phyloP scores from a whole-genome alignment of 139 green algal species.

The Tetraselmis chui region DNA sequence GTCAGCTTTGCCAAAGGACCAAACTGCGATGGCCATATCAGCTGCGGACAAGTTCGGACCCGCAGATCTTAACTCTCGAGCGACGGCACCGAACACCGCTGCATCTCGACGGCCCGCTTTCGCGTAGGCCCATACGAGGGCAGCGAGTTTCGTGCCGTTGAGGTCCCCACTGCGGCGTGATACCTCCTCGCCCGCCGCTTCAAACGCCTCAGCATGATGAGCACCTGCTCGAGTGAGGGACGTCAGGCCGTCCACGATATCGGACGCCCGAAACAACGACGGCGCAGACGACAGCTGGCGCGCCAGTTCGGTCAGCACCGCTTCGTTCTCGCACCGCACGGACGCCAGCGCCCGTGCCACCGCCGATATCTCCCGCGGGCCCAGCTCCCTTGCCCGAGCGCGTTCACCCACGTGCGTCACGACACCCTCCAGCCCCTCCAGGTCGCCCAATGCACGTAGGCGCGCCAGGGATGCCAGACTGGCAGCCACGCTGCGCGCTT shows the following conservation, averaged over 20 bases:
- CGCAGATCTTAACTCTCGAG: not conserved
- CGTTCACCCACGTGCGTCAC: not conserved
- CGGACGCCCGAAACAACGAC: not conserved
- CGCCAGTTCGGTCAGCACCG: not conserved
- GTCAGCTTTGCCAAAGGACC: not conserved
- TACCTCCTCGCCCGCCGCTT: not conserved
- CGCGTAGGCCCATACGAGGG: not conserved
- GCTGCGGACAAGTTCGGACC: not conserved
- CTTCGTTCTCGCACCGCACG: not conserved
- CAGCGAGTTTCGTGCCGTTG: not conserved
- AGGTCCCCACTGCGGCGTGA: not conserved
- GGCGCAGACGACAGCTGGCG: not conserved
- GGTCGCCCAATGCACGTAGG: not conserved
- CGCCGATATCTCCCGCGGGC: not conserved
- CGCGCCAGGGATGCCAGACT: too few relatives aligned
- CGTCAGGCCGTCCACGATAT: not conserved
- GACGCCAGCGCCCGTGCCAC: not conserved
- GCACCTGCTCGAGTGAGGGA: too few relatives aligned
- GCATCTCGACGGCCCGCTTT: not conserved
- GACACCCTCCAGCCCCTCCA: not conserved
- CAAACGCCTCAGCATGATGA: too few relatives aligned
- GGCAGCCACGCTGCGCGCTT: not conserved
- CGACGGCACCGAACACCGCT: not conserved
- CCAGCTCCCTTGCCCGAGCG: not conserved
- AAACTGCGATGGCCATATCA: not conserved